These are phyloP conservation scores for Coemansia pectinata DNA, from an alignment of 192 early-diverging fungal genomes.

Conservation along the genomic window DNA sequence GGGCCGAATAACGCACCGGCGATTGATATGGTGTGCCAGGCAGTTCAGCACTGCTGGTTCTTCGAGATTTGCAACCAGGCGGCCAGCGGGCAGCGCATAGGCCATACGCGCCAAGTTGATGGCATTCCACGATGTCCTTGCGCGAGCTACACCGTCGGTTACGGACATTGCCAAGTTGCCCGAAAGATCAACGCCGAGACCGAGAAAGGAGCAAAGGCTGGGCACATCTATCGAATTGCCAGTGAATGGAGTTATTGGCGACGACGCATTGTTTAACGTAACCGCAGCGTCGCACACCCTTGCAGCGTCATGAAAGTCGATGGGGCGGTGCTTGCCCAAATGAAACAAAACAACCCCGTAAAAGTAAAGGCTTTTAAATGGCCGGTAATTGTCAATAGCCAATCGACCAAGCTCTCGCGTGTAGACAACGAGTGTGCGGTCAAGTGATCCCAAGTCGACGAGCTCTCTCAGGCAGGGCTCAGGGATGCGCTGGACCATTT, in stretches of 20 bases:
- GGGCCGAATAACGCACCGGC: constrained; percentile 37
- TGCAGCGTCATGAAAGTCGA: constrained; percentile 10
- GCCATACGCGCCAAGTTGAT: constrained; percentile 14
- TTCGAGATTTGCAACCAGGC: constrained; percentile 23
- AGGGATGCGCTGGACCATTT: constrained; percentile 32
- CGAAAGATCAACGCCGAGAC: constrained; percentile 8
- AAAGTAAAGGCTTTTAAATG: constrained; percentile 42
- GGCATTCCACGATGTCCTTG: constrained; percentile 7
- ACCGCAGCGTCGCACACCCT: constrained; percentile 39
- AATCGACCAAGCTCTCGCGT: constrained; percentile 29
- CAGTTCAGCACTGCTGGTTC: constrained; percentile 12
- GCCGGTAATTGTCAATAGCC: constrained; percentile 33
- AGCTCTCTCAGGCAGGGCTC: constrained; percentile 30
- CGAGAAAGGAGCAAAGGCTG: constrained; percentile 30
- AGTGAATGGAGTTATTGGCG: not conserved
- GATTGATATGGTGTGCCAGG: constrained; percentile 7
- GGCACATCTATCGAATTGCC: constrained; percentile 3
- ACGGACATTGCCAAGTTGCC: constrained; percentile 16
- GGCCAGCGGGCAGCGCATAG: constrained; percentile 28
- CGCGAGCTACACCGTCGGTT: not conserved
- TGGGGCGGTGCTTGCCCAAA: constrained; percentile 7
- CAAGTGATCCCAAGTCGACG: constrained; percentile 30
- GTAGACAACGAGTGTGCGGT: constrained; percentile 22
- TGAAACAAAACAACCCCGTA: constrained; percentile 32
- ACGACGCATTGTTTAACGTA: constrained; percentile 33